Evolutionary conservation across 2,329 filamentous ascomycete genomes (phyloP).

Genomic region (Ophiostoma perfectum): DNA sequence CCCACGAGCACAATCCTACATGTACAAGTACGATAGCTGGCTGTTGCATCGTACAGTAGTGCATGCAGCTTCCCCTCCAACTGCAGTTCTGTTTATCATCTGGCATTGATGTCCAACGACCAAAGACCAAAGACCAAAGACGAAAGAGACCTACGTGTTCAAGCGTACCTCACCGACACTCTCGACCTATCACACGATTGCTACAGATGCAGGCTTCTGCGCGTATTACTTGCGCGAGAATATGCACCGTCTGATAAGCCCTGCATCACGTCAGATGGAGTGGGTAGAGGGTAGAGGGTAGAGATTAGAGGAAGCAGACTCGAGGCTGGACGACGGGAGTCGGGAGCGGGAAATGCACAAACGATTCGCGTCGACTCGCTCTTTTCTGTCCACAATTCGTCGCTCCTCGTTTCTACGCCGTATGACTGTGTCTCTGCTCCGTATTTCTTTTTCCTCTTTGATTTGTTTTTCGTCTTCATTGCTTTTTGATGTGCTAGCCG

Average conservation of each 20-base stretch:
- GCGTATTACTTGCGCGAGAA: slow-evolving; percentile 12
- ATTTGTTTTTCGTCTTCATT: neutral
- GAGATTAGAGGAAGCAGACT: neutral
- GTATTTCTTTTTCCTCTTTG: neutral
- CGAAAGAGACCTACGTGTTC: neutral
- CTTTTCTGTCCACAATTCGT: too few species aligned
- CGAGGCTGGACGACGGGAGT: too few species aligned
- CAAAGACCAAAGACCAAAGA: neutral
- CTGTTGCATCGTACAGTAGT: too few species aligned
- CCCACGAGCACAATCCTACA: too few species aligned
- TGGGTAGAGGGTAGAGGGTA: neutral
- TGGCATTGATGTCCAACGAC: too few species aligned
- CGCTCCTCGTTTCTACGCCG: too few species aligned
- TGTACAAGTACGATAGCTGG: too few species aligned
- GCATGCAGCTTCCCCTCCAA: too few species aligned
- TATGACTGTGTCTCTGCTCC: too few species aligned
- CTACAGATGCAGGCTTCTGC: neutral
- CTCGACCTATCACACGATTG: neutral
- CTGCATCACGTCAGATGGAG: slow-evolving; percentile 4
- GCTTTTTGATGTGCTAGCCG: neutral
- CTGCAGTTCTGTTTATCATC: neutral
- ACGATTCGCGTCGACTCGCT: too few species aligned
- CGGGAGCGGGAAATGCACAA: too few species aligned
- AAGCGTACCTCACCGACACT: neutral
- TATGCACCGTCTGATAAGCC: neutral